Evolutionary conservation across 208 protist species (phyloP).

Genomic region (Strigomonas oncopelti): DNA sequence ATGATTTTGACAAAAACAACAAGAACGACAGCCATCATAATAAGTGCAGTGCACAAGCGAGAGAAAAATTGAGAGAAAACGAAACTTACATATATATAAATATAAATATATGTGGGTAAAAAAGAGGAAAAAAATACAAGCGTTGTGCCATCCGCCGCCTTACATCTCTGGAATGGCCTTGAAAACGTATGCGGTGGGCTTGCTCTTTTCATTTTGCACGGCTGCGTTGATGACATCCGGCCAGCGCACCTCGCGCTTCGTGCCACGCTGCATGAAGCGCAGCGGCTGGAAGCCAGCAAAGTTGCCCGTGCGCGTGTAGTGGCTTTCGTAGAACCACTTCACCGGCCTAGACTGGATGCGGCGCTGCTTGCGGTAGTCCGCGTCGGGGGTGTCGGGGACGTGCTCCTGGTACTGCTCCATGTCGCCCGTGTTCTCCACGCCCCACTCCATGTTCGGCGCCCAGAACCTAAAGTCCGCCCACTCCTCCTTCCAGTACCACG

Average conservation of each 20-base stretch:
- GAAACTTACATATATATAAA: no score
- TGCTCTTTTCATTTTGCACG: conserved; percentile 81
- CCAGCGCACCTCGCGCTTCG: conserved; percentile 86
- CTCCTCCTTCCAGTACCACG: conserved; percentile 94
- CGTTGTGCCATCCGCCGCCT: neutral
- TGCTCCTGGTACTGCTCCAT: conserved; percentile 92
- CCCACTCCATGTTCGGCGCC: conserved; percentile 92
- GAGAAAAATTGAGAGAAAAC: no score
- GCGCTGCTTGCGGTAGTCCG: conserved; percentile 87
- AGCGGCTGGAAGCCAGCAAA: conserved; percentile 88
- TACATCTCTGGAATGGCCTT: conserved; percentile 88
- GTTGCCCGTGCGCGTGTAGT: conserved; percentile 89
- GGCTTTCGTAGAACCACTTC: conserved; percentile 94
- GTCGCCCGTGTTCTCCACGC: conserved; percentile 88
- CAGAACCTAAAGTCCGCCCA: conserved; percentile 94
- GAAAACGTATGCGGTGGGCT: conserved; percentile 83
- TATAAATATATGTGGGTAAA: neutral
- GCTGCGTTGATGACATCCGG: conserved; percentile 88
- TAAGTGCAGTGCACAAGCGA: no score
- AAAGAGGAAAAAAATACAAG: neutral
- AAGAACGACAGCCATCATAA: neutral
- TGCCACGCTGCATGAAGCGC: conserved; percentile 89
- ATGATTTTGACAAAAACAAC: neutral
- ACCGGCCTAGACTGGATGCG: conserved; percentile 87
- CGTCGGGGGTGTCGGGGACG: conserved; percentile 86